These are phyloP conservation scores for Gardenia jasminoides DNA, from an alignment of 257 asterid genomes.

Conservation along the genomic window DNA sequence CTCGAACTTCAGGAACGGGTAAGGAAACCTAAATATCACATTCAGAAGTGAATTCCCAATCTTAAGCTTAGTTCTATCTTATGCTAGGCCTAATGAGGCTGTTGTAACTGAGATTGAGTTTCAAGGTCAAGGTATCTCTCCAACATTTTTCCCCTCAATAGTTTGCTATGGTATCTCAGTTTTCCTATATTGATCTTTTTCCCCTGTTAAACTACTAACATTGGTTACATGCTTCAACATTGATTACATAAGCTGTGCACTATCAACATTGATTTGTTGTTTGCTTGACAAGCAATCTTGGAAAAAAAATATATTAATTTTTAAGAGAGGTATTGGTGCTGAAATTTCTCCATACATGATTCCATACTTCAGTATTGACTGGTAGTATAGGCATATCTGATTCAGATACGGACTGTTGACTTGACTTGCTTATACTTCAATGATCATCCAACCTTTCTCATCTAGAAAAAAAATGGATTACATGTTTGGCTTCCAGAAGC, in stretches of 20 bases:
- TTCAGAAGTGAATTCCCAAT: not conserved
- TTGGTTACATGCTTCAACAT: too few relatives aligned
- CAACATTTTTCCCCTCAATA: not conserved
- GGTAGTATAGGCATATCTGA: not conserved
- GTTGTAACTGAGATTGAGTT: not conserved
- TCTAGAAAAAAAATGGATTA: not conserved
- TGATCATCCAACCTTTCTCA: not conserved
- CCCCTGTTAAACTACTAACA: not conserved
- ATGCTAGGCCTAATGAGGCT: not conserved
- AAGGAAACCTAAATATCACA: not conserved
- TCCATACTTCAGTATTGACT: not conserved
- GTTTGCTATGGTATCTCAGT: not conserved
- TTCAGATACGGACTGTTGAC: not conserved
- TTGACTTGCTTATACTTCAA: too few relatives aligned
- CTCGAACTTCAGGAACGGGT: not conserved
- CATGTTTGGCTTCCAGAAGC: not conserved
- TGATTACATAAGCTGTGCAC: too few relatives aligned
- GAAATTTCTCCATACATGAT: not conserved
- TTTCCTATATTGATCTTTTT: not conserved
- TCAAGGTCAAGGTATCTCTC: not conserved
- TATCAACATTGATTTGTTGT: too few relatives aligned
- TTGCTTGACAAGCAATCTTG: too few relatives aligned
- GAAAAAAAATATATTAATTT: too few relatives aligned
- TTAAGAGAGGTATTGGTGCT: not conserved
- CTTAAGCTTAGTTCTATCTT: not conserved